phyloP scores from a whole-genome alignment of 768 basidiomycete genomes.

The Piloderma croceum region DNA sequence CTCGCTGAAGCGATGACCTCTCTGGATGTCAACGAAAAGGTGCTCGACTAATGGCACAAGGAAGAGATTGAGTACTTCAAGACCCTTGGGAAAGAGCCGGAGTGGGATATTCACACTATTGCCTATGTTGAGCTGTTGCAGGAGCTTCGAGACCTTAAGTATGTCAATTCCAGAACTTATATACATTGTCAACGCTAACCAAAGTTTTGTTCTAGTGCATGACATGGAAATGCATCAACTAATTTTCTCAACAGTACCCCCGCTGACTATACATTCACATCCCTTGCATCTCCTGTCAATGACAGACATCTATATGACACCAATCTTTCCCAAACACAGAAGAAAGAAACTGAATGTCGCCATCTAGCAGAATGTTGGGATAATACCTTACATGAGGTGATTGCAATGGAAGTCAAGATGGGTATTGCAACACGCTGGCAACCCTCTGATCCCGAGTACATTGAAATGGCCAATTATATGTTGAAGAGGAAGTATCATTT shows the following conservation, averaged over 20 bases:
- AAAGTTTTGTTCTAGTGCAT: slow-evolving; percentile 10
- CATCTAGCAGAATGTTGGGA: slow-evolving; percentile 15
- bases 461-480: slow-evolving; percentile 10
- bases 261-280: slow-evolving; percentile 8
- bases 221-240: slow-evolving; percentile 5
- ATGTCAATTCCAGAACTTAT: too few species aligned
- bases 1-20: slow-evolving; percentile 9
- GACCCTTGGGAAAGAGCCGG: slow-evolving; percentile 20
- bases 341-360: slow-evolving; percentile 20
- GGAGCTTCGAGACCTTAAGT: slow-evolving; percentile 10
- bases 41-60: slow-evolving; percentile 17
- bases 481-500: slow-evolving; percentile 18
- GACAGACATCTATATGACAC: too few species aligned
- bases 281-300: too few species aligned
- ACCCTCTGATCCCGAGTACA: slow-evolving; percentile 19
- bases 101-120: slow-evolving; percentile 23
- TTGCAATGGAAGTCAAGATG: slow-evolving; percentile 19
- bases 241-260: slow-evolving; percentile 13
- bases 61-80: slow-evolving; percentile 23
- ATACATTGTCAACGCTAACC: too few species aligned
- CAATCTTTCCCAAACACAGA: slow-evolving; percentile 15
- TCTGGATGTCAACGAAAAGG: slow-evolving; percentile 10
- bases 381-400: slow-evolving; percentile 12
- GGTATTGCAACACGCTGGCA: slow-evolving; percentile 24
- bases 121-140: slow-evolving; percentile 29